Conservation (phyloP, 2,329 filamentous ascomycete genomes). For the Fusarium agapanthi region DNA sequence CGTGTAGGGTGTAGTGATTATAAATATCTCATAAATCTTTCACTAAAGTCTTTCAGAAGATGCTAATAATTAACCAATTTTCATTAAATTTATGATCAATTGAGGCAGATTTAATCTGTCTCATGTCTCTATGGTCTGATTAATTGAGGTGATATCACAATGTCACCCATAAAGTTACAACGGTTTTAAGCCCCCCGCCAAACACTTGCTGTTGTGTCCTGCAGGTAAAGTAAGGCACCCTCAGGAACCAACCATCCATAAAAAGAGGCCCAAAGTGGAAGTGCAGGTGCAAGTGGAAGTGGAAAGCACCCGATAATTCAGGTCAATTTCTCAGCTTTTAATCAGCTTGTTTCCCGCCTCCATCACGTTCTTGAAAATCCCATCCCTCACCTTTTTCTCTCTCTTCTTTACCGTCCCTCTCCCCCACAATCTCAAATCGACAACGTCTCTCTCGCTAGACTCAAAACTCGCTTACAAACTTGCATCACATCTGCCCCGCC, state of each 20-base stretch:
- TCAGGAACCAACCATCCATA: conserved; percentile 16
- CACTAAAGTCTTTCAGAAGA: accelerated
- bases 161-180: not conserved
- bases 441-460: not conserved
- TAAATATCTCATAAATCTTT: not conserved
- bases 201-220: conserved; percentile 1
- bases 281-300: not conserved
- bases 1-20: not conserved
- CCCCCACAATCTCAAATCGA: not conserved
- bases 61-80: not conserved
- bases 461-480: conserved; percentile 19
- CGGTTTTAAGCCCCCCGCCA: conserved; percentile 19
- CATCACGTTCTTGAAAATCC: conserved; percentile 3
- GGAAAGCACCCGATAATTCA: not conserved
- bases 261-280: not conserved
- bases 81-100: not conserved
- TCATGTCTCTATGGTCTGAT: conserved; percentile 18
- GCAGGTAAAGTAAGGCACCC: conserved; percentile 7
- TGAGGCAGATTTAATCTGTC: not conserved
- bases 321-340: conserved; percentile 18
- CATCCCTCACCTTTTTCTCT: not conserved
- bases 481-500: conserved; percentile 20
- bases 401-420: not conserved
- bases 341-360: not conserved
- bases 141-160: conserved; percentile 17